Conservation (phyloP, 164 flowering plant genomes). For the Malania oleifera region DNA sequence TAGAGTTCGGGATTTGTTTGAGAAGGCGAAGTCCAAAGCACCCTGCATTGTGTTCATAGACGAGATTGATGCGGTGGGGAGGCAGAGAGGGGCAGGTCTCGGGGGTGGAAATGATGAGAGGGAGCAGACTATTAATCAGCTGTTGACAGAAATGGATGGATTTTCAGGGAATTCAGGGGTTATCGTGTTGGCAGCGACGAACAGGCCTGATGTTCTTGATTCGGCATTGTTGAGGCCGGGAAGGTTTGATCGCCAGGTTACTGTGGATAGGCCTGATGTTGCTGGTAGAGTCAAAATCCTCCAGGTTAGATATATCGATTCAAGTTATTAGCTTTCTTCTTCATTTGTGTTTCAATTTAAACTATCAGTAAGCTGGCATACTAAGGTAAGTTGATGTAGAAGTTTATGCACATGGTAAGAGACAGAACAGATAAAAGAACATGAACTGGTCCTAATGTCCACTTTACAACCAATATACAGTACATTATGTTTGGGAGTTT, state of each 20-base stretch:
- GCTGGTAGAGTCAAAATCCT: slow-evolving; percentile 91
- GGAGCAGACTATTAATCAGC: slow-evolving; percentile 94
- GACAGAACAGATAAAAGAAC: too few relatives aligned
- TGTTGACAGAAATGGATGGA: slow-evolving; percentile 96
- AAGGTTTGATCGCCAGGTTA: slow-evolving; percentile 94
- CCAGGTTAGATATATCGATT: slow-evolving; percentile 44
- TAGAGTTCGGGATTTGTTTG: slow-evolving; percentile 89
- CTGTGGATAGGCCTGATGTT: slow-evolving; percentile 93
- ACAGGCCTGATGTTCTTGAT: slow-evolving; percentile 94
- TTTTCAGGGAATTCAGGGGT: slow-evolving; percentile 89
- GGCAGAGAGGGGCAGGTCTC: slow-evolving; percentile 92
- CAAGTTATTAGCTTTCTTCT: not conserved
- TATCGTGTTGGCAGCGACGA: slow-evolving; percentile 89
- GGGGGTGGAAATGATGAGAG: slow-evolving; percentile 99
- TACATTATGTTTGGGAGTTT: too few relatives aligned
- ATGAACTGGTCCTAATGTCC: too few relatives aligned
- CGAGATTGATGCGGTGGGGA: slow-evolving; percentile 99
- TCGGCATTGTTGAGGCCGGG: slow-evolving; percentile 93
- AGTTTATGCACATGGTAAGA: too few relatives aligned
- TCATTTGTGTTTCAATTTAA: not conserved
- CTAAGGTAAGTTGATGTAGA: too few relatives aligned
- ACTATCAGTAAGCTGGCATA: too few relatives aligned
- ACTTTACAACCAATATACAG: too few relatives aligned
- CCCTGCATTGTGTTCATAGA: slow-evolving; percentile 97
- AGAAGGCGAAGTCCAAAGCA: slow-evolving; percentile 90